Conservation (phyloP, 2,329 filamentous ascomycete species). For the Fusarium nematophilum region DNA sequence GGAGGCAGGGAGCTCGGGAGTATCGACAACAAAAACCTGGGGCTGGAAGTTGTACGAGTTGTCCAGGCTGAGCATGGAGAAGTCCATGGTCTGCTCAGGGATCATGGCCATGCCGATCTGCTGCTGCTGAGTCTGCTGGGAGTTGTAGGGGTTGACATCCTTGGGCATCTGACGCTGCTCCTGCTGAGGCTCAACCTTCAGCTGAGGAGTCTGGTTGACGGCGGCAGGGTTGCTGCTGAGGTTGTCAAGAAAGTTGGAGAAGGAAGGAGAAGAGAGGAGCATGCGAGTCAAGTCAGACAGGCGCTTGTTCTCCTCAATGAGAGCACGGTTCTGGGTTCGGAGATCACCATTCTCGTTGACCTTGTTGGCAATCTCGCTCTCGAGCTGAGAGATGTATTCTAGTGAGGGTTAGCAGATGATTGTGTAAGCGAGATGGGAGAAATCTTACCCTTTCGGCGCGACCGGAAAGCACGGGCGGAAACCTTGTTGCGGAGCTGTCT, state of each 20-base stretch:
- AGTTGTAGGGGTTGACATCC: constrained; percentile 72
- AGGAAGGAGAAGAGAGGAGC: constrained; percentile 82
- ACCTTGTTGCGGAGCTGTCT: constrained; percentile 99
- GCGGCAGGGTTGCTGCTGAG: constrained; percentile 70
- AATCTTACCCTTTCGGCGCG: constrained; percentile 91
- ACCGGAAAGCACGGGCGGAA: constrained; percentile 95
- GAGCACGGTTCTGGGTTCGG: constrained; percentile 81
- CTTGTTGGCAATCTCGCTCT: constrained; percentile 87
- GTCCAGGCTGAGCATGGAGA: constrained; percentile 75
- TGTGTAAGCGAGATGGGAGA: neutral
- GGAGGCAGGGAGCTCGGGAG: constrained; percentile 71
- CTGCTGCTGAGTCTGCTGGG: constrained; percentile 68
- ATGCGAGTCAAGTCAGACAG: constrained; percentile 82
- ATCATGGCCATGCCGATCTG: constrained; percentile 86
- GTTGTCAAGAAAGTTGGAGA: constrained; percentile 82
- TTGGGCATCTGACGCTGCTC: constrained; percentile 68
- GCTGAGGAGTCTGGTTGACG: constrained; percentile 51
- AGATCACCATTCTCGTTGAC: constrained; percentile 86
- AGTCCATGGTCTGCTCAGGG: constrained; percentile 81
- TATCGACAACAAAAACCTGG: constrained; percentile 80
- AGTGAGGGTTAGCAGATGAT: constrained; percentile 30
- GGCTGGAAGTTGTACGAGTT: constrained; percentile 71
- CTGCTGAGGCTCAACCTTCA: constrained; percentile 55
- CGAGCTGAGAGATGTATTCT: constrained; percentile 98
- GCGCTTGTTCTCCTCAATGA: constrained; percentile 87